Percentiles rank a stretch among this genome's conserved stretches.
These are phyloP conservation scores for Suaeda aralocaspica DNA, from an alignment of 148 eudicot genomes.

Conservation along the genomic window DNA sequence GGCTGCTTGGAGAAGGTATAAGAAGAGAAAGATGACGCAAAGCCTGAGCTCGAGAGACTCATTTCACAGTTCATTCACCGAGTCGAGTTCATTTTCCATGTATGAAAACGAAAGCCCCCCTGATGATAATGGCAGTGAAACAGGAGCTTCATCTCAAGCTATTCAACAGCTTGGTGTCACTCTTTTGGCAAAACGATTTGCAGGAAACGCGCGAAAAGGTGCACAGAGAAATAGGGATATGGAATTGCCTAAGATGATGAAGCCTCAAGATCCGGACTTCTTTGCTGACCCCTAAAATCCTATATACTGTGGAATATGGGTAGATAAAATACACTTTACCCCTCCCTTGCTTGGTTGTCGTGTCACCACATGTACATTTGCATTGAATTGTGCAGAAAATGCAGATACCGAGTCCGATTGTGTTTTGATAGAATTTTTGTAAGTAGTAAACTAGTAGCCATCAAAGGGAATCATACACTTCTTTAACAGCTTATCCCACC, in stretches of 20 bases:
- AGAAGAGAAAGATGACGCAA: constrained; percentile 54
- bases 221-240: constrained; percentile 47
- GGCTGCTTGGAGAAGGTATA: constrained; percentile 75
- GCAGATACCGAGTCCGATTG: constrained; percentile 16
- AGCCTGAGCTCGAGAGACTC: constrained; percentile 49
- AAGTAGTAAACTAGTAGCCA: too few relatives aligned
- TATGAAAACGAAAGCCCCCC: constrained; percentile 32
- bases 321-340: neutral
- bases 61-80: too few relatives aligned
- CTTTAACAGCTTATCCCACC: too few relatives aligned
- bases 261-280: constrained; percentile 92
- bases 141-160: constrained; percentile 39
- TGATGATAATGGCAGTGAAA: constrained; percentile 6
- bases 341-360: neutral
- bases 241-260: constrained; percentile 52
- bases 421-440: neutral
- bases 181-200: constrained; percentile 65
- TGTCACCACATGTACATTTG: constrained; percentile 22
- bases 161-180: constrained; percentile 57
- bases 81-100: constrained; percentile 18
- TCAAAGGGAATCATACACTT: too few relatives aligned
- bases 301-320: neutral
- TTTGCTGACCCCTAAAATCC: constrained; percentile 49
- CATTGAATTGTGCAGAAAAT: constrained; percentile 15
- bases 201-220: constrained; percentile 71